Conservation (phyloP, 768 basidiomycete genomes). For the Mycena maculata region DNA sequence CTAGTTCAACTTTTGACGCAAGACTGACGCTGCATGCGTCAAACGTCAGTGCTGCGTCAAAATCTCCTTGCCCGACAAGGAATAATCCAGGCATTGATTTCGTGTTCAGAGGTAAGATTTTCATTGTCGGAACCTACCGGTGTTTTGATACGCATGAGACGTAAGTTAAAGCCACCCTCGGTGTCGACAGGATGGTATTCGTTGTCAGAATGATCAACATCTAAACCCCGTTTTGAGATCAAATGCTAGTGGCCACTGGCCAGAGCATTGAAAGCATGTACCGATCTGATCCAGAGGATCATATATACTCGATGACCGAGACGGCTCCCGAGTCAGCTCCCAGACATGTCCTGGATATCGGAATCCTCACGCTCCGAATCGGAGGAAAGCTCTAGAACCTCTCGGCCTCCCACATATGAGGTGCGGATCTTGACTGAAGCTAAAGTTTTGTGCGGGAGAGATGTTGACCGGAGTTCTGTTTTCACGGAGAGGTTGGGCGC, state of each 20-base stretch:
- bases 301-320: neutral
- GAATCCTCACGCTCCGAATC: constrained; percentile 9
- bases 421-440: neutral
- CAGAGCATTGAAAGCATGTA: neutral
- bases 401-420: neutral
- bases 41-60: no score
- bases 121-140: no score
- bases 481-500: neutral
- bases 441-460: neutral
- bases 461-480: neutral
- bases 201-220: neutral
- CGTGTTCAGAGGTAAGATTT: no score
- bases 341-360: neutral
- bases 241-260: neutral
- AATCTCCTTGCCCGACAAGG: no score
- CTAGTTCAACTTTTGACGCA: no score
- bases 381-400: neutral
- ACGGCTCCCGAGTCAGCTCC: neutral
- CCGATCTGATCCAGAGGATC: neutral
- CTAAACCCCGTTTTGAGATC: neutral
- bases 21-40: no score
- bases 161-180: neutral
- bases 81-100: constrained; percentile 35
- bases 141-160: no score
- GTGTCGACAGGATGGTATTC: neutral